phyloP scores from a whole-genome alignment of 306 rosid species.

The Leucaena leucocephala region DNA sequence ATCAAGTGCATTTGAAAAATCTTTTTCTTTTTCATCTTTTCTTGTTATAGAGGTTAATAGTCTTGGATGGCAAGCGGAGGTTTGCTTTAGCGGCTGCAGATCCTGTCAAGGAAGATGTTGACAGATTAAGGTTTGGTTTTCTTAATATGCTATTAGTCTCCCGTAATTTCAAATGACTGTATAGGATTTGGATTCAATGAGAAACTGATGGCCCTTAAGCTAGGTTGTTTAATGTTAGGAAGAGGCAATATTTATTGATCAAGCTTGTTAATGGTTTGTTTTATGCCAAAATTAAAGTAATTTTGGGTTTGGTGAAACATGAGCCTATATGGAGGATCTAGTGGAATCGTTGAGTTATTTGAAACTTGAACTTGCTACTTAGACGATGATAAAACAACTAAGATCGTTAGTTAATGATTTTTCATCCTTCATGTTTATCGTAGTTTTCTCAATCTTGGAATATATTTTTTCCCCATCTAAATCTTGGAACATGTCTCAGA shows the following conservation, averaged over 20 bases:
- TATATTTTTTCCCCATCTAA: conserved; percentile 31
- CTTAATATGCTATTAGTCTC: no score
- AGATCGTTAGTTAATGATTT: neutral
- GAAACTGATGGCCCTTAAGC: no score
- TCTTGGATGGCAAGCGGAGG: conserved; percentile 89
- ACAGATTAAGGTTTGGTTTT: conserved; percentile 67
- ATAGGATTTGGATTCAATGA: no score
- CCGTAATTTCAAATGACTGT: no score
- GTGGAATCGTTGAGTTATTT: neutral
- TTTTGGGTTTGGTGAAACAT: neutral
- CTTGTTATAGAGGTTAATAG: conserved; percentile 74
- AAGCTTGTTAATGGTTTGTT: neutral
- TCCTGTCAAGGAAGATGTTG: conserved; percentile 94
- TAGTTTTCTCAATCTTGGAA: conserved; percentile 8
- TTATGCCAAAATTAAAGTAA: neutral
- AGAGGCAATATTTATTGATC: conserved; percentile 1
- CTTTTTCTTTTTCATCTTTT: no score
- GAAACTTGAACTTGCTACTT: conserved; percentile 8
- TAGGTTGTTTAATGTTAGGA: no score
- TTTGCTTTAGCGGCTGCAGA: conserved; percentile 93
- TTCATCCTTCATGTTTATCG: conserved; percentile 19
- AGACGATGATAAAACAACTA: conserved; percentile 17
- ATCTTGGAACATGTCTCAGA: conserved; percentile 48
- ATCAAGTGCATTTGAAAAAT: conserved; percentile 2
- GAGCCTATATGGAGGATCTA: conserved; percentile 3